phyloP scores from a whole-genome alignment of 1,139 yeast genomes.

The Blastobotrys capitulatus region DNA sequence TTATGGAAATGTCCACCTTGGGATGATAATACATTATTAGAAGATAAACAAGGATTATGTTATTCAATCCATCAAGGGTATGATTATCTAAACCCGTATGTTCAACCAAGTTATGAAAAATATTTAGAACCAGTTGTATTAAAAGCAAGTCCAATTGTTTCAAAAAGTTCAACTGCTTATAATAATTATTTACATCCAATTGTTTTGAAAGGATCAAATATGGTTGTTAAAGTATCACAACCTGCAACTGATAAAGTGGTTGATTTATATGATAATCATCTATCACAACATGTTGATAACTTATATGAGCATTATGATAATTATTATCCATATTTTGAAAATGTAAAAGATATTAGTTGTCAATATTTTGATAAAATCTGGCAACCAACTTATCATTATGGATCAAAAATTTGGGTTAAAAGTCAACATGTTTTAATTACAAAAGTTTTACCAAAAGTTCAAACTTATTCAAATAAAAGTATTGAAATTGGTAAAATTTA shows the following conservation, averaged over 20 bases:
- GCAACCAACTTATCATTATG: constrained; percentile 13
- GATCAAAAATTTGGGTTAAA: constrained; percentile 11
- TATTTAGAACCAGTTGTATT: constrained; percentile 24
- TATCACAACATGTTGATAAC: constrained; percentile 13
- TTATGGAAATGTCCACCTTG: constrained; percentile 27
- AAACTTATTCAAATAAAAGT: constrained; percentile 8
- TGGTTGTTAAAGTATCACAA: constrained; percentile 10
- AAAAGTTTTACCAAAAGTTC: constrained; percentile 14
- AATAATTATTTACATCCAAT: constrained; percentile 18
- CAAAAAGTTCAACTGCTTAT: constrained; percentile 17
- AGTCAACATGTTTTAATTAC: constrained; percentile 12
- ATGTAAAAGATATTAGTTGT: not conserved
- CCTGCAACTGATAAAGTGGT: constrained; percentile 16
- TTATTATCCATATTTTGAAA: constrained; percentile 11
- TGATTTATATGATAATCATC: constrained; percentile 13
- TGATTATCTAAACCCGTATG: constrained; percentile 17
- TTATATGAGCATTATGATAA: constrained; percentile 13
- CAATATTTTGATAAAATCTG: constrained; percentile 1
- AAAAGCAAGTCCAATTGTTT: constrained; percentile 19
- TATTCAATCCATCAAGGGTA: constrained; percentile 20
- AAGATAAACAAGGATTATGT: constrained; percentile 22
- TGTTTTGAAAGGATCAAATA: constrained; percentile 10
- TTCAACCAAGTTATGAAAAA: constrained; percentile 18
- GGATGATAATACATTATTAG: constrained; percentile 9
- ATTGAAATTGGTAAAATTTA: constrained; percentile 5